A percentile compares a stretch with the other conserved stretches of the same genome.
Conservation (phyloP, 495 filamentous ascomycete genomes). For the Pyrenula massariospora region DNA sequence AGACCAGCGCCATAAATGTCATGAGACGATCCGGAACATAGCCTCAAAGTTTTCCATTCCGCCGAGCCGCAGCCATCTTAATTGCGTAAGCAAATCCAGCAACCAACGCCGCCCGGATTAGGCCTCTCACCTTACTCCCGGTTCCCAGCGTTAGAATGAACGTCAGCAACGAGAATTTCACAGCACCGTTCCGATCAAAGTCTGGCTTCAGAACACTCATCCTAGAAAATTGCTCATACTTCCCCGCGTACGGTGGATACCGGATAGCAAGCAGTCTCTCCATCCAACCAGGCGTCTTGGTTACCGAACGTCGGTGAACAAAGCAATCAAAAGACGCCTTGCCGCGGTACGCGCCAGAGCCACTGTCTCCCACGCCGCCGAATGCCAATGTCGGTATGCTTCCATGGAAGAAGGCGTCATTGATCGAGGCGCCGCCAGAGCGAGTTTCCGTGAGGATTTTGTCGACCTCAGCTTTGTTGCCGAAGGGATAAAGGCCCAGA, state of each 20-base stretch:
- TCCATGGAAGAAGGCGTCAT: constrained; percentile 75
- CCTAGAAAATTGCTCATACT: constrained; percentile 43
- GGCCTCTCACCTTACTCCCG: constrained; percentile 25
- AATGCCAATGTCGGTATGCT: constrained; percentile 68
- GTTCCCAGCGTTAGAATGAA: constrained; percentile 34
- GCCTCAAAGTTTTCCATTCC: neutral
- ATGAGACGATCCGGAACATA: no score
- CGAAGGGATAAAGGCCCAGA: constrained; percentile 74
- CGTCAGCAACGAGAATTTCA: constrained; percentile 34
- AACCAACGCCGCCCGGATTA: constrained; percentile 26
- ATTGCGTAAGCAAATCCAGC: constrained; percentile 12
- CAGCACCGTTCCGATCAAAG: constrained; percentile 71
- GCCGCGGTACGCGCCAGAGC: constrained; percentile 75
- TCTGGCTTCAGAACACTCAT: constrained; percentile 53
- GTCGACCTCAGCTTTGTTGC: constrained; percentile 59
- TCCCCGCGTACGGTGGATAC: constrained; percentile 68
- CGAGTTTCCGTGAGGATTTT: constrained; percentile 52
- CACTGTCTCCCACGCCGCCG: constrained; percentile 82
- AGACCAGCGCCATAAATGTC: no score
- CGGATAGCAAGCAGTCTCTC: constrained; percentile 62
- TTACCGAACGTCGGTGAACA: constrained; percentile 63
- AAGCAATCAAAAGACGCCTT: constrained; percentile 76
- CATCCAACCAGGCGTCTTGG: constrained; percentile 68
- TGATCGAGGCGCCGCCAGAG: constrained; percentile 69
- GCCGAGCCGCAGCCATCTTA: neutral